phyloP scores from a whole-genome alignment of 345 rosid genomes.

The Theobroma cacao region DNA sequence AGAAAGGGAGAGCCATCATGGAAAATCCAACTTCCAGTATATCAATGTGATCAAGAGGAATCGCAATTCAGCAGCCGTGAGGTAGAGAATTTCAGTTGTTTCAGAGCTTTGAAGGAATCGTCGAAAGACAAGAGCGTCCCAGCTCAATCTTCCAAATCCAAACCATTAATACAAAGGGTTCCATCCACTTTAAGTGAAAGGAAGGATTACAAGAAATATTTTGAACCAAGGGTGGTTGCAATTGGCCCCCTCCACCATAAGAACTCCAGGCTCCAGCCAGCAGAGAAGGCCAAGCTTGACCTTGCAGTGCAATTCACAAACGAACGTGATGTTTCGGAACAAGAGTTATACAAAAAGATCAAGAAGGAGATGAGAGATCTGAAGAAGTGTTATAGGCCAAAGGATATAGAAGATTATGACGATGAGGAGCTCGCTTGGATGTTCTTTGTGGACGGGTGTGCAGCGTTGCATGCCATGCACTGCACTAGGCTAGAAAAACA shows the following conservation, averaged over 20 bases:
- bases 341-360: neutral
- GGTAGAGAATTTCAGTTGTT: neutral
- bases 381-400: neutral
- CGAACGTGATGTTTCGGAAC: neutral
- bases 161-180: constrained; percentile 9
- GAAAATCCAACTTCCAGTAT: neutral
- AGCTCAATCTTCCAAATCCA: neutral
- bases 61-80: neutral
- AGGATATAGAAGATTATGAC: neutral
- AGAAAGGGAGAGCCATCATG: neutral
- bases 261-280: neutral
- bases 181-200: neutral
- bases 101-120: neutral
- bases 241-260: constrained; percentile 29
- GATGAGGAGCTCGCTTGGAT: constrained; percentile 15
- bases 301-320: neutral
- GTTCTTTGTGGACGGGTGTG: constrained; percentile 24
- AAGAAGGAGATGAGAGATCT: neutral
- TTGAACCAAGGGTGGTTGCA: constrained; percentile 15
- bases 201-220: neutral
- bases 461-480: neutral
- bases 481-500: too few species aligned
- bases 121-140: neutral
- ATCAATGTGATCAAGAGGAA: neutral
- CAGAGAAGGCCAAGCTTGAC: constrained; percentile 2